Evolutionary conservation across 768 basidiomycete species (phyloP).

Genomic region (Tulasnella sp.): DNA sequence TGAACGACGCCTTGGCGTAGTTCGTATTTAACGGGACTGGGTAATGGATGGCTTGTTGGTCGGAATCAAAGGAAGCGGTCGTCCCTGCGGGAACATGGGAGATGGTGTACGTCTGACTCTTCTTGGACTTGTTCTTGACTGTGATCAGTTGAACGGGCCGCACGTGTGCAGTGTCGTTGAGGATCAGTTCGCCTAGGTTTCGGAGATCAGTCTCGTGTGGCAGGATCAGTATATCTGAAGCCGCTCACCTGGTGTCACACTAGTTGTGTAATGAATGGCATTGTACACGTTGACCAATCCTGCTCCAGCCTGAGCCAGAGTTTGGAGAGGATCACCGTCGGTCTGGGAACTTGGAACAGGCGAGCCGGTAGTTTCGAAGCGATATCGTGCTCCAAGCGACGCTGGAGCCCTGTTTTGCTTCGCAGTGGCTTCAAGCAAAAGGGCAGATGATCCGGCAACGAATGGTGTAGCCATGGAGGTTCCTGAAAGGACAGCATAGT

Average conservation of each 20-base stretch:
- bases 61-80: conserved; percentile 51
- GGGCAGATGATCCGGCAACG: conserved; percentile 38
- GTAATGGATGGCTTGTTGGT: conserved; percentile 49
- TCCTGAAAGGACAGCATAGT: conserved; percentile 32
- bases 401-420: conserved; percentile 1
- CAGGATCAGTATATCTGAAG: too few species aligned
- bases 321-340: conserved; percentile 35
- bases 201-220: not conserved
- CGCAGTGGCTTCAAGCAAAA: conserved; percentile 35
- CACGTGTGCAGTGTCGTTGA: conserved; percentile 48
- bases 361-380: conserved; percentile 38
- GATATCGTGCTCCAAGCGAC: not conserved
- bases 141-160: conserved; percentile 39
- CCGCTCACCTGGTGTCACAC: conserved; percentile 41
- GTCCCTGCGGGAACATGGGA: conserved; percentile 62
- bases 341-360: conserved; percentile 33
- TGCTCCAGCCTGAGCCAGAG: conserved; percentile 38
- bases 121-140: conserved; percentile 55
- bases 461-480: conserved; percentile 38
- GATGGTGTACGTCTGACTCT: conserved; percentile 53
- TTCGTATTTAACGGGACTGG: conserved; percentile 56
- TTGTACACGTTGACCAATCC: conserved; percentile 45
- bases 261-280: conserved; percentile 43
- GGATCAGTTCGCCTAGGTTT: conserved; percentile 41
- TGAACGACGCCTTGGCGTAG: conserved; percentile 54